Evolutionary conservation across 108 stramenopile species (phyloP), one percentile per base, ranked within the genome.

Genomic region (Nannochloropsis granulata): DNA sequence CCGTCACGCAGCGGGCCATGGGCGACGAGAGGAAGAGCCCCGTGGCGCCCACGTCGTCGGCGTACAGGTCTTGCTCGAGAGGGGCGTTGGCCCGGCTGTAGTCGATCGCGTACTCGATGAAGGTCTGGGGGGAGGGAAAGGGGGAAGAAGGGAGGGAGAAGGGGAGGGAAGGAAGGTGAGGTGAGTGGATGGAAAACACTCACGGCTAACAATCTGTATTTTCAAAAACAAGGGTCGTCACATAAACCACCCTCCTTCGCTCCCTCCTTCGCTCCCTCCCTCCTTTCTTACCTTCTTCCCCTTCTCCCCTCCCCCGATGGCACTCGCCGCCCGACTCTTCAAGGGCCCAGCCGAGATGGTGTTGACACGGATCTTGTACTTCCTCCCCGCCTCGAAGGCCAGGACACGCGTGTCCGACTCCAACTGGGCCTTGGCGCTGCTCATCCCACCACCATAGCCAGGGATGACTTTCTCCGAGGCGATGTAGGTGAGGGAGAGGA

Each of bases 371-470:
- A 97, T 79, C 23, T 93, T 94, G 86, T 89, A 93, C 92, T 98
- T 96, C 44, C 98, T 93, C 14, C 98, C 98, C 78, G 96, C 96
- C 91, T 98, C 98, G 84, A 87, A 98, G 79, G 98, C 96, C 71
- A 98, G 93, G 9, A 93, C 94, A 24, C 96, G 93, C 82, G 98
- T 98, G 90, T 98, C 98, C 83, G 91, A 92, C 86, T 98, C 98
- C 46, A 98, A 94, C 90, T 96, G 96, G 43, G 98, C 93, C 81
- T 89, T 89, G 10, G 90, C 90, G 44, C 85, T 86, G 46, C 94
- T 95, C 96, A 97, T 98, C 80, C 97, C 97, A 83, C 98, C 98
- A 23, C 98, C 98, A 86, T 98, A 98, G 56, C 98, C 98, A 26
- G 98, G 96, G 85, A 98, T 96, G 43, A 96, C 98, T 90, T 95